A percentile compares a stretch with the other conserved stretches of the same genome.
Conservation (phyloP, 345 rosid genomes). For the Eucalyptus erythrocorys region DNA sequence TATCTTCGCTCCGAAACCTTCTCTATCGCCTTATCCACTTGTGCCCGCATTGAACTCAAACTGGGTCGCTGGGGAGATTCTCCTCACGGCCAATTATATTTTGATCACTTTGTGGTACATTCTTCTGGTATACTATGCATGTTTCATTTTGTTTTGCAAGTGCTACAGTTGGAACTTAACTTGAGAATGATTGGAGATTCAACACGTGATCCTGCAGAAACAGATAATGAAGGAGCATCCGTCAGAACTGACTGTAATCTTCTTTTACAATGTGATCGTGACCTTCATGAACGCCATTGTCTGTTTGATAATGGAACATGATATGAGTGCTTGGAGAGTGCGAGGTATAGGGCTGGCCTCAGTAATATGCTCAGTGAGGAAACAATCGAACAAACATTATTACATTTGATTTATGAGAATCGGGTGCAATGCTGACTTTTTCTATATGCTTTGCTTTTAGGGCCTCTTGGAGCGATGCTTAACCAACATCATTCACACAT, state of each 20-base stretch:
- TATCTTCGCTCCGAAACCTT: neutral
- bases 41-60: conserved; percentile 8
- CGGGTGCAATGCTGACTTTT: neutral
- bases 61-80: conserved; percentile 30
- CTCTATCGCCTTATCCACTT: neutral
- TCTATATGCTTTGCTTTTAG: neutral
- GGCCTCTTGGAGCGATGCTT: neutral
- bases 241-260: conserved; percentile 9
- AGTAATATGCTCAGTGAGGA: neutral
- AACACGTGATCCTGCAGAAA: neutral
- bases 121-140: neutral
- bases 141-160: neutral
- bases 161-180: neutral
- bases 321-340: neutral
- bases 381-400: neutral
- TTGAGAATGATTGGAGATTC: neutral
- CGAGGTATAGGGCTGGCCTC: neutral
- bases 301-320: neutral
- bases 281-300: conserved; percentile 4
- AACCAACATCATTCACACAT: neutral
- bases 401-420: neutral
- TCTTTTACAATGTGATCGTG: conserved; percentile 12
- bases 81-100: conserved; percentile 15
- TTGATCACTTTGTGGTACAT: conserved; percentile 14
- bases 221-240: conserved; percentile 11